Evolutionary conservation across 495 filamentous ascomycete species (phyloP).

Genomic region (Annulohypoxylon nitens): DNA sequence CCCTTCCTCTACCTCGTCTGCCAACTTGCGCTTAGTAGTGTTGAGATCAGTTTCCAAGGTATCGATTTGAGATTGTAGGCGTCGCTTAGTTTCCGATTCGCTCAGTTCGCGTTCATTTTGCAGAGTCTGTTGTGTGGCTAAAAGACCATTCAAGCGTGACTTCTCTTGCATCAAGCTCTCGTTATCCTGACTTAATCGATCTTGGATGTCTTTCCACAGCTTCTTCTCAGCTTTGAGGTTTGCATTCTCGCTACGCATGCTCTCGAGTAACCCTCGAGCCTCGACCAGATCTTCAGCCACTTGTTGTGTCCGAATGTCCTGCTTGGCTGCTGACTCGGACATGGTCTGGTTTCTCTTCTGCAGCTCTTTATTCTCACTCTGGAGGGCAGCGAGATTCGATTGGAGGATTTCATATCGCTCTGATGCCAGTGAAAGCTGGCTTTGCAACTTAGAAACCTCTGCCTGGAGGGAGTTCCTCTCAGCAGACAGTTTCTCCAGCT

Average conservation of each 20-base stretch:
- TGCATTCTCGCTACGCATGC: conserved; percentile 88
- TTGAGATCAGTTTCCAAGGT: conserved; percentile 81
- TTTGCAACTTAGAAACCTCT: conserved; percentile 80
- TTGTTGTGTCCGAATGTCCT: conserved; percentile 90
- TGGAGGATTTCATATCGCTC: conserved; percentile 93
- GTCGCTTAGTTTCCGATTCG: conserved; percentile 82
- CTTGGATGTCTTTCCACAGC: conserved; percentile 91
- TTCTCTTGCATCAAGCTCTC: conserved; percentile 86
- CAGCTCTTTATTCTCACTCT: conserved; percentile 85
- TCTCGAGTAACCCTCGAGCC: conserved; percentile 81
- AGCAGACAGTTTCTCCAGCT: conserved; percentile 81
- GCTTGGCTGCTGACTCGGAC: conserved; percentile 85
- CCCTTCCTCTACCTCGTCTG: conserved; percentile 83
- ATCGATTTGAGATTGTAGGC: conserved; percentile 81
- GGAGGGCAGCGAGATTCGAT: conserved; percentile 82
- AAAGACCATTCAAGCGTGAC: conserved; percentile 79
- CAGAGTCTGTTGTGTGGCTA: conserved; percentile 84
- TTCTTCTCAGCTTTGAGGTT: conserved; percentile 94
- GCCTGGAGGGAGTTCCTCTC: conserved; percentile 86
- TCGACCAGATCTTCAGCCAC: conserved; percentile 94
- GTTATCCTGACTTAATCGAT: conserved; percentile 86
- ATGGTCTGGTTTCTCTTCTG: conserved; percentile 81
- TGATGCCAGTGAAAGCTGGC: conserved; percentile 81
- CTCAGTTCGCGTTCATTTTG: conserved; percentile 90
- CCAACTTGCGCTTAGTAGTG: conserved; percentile 83